phyloP scores from a whole-genome alignment of 1,284 basidiomycete species.

The Irpex rosettiformis region DNA sequence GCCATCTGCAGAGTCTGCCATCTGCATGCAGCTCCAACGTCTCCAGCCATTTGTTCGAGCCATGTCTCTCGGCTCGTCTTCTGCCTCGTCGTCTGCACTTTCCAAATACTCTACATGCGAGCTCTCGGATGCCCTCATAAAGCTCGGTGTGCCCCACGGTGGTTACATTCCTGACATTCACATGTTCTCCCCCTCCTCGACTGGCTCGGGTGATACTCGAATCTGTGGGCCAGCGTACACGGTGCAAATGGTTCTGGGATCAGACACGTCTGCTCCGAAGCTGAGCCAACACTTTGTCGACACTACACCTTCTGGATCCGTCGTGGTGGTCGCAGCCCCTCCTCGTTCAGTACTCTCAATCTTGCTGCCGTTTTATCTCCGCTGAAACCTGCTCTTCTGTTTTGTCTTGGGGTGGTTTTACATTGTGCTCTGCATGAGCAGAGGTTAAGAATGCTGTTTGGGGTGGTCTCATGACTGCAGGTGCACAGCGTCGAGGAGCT shows the following conservation, averaged over 20 bases:
- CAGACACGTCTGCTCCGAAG: slow-evolving; percentile 63
- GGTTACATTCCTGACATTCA: slow-evolving; percentile 83
- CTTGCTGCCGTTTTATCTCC: slow-evolving; percentile 13
- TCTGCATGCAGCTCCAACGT: slow-evolving; percentile 9
- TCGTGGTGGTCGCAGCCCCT: slow-evolving; percentile 81
- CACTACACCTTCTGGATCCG: slow-evolving; percentile 58
- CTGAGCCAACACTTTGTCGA: slow-evolving; percentile 83
- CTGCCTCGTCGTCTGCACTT: slow-evolving; percentile 31
- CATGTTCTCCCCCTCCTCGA: slow-evolving; percentile 43
- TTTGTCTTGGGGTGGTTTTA: not conserved
- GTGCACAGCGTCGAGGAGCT: slow-evolving; percentile 67
- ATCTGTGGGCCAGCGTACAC: slow-evolving; percentile 86
- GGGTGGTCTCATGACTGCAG: slow-evolving; percentile 90
- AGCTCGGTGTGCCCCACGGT: slow-evolving; percentile 73
- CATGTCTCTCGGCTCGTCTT: slow-evolving; percentile 22
- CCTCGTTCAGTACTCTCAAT: slow-evolving; percentile 44
- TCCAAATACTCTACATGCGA: slow-evolving; percentile 68
- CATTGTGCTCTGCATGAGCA: slow-evolving; percentile 27
- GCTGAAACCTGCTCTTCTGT: slow-evolving; percentile 8
- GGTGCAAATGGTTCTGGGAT: slow-evolving; percentile 78
- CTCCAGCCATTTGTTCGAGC: slow-evolving; percentile 14
- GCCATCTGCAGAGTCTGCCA: not conserved
- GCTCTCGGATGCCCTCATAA: slow-evolving; percentile 89
- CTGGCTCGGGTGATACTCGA: slow-evolving; percentile 30
- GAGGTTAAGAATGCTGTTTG: slow-evolving; percentile 83